phyloP scores from a whole-genome alignment of 352 stramenopile genomes.

The Thraustochytrium striatum region DNA sequence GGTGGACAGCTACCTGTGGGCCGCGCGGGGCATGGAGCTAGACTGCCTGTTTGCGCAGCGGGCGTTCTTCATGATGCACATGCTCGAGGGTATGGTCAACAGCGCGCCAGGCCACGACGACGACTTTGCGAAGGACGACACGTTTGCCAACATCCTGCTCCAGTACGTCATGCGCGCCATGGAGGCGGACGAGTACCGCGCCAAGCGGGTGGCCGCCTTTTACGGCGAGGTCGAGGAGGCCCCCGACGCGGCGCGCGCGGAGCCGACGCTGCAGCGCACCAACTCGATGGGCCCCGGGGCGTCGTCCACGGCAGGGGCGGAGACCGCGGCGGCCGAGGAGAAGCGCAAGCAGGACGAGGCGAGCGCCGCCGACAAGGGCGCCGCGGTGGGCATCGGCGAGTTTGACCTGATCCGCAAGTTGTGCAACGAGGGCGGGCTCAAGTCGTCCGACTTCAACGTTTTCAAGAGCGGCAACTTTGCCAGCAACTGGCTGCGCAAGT shows the following conservation, averaged over 20 bases:
- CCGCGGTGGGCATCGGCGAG: neutral
- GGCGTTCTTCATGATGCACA: constrained; percentile 1
- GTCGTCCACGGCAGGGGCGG: too few relatives aligned
- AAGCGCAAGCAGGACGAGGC: too few relatives aligned
- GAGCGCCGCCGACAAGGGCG: too few relatives aligned
- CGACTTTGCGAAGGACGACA: neutral
- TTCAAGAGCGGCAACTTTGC: constrained; percentile 14
- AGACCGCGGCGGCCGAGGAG: too few relatives aligned
- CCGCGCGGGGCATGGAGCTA: constrained; percentile 8
- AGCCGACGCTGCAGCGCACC: too few relatives aligned
- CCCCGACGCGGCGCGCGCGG: neutral
- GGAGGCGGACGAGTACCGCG: neutral
- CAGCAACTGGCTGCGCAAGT: constrained; percentile 2
- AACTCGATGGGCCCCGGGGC: too few relatives aligned
- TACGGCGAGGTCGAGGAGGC: neutral
- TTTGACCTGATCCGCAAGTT: constrained; percentile 25
- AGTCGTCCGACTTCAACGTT: constrained; percentile 14
- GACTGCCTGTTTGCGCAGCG: constrained; percentile 30
- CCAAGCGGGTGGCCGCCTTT: neutral
- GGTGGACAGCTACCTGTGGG: constrained; percentile 15
- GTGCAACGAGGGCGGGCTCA: neutral
- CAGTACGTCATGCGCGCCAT: constrained; percentile 3
- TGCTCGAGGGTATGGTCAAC: constrained; percentile 14
- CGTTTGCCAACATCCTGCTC: neutral
- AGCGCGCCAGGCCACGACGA: neutral